A percentile compares a stretch with the other conserved stretches of the same genome.
Conservation (phyloP, 768 basidiomycete genomes). For the Tulasnella sp. region DNA sequence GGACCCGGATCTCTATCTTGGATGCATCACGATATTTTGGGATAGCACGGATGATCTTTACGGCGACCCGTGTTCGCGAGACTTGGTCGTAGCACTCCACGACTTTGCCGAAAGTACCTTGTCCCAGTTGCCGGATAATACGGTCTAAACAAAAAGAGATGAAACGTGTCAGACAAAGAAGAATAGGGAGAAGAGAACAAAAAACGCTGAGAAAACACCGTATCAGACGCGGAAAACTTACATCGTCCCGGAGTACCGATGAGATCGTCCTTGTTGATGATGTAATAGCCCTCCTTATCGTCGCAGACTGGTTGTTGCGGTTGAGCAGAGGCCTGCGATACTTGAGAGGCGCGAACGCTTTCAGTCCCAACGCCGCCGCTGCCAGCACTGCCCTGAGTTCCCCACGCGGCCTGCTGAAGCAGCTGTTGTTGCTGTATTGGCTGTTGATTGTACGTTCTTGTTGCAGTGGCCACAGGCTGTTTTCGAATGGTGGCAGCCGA, state of each 20-base stretch:
- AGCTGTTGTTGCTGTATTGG: slow-evolving; percentile 13
- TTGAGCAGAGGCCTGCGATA: slow-evolving; percentile 23
- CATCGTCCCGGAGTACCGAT: slow-evolving; percentile 58
- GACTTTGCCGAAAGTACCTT: slow-evolving; percentile 98
- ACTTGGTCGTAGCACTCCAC: slow-evolving; percentile 81
- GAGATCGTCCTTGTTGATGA: slow-evolving; percentile 82
- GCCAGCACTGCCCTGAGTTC: not conserved
- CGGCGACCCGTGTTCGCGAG: slow-evolving; percentile 68
- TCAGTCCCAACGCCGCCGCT: slow-evolving; percentile 12
- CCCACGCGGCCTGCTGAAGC: not conserved
- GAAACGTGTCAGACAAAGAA: slow-evolving; percentile 6
- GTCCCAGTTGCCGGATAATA: slow-evolving; percentile 79
- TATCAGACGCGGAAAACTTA: slow-evolving; percentile 30
- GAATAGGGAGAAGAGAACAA: too few relatives aligned
- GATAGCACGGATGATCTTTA: slow-evolving; percentile 97
- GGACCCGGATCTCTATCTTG: slow-evolving; percentile 92
- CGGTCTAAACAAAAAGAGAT: slow-evolving; percentile 46
- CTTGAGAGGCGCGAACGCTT: slow-evolving; percentile 19
- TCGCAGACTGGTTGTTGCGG: slow-evolving; percentile 61
- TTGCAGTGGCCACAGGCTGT: slow-evolving; percentile 38
- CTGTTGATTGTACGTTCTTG: slow-evolving; percentile 32
- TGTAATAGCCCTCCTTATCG: slow-evolving; percentile 98
- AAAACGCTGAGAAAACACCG: slow-evolving; percentile 10
- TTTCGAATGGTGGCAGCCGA: too few relatives aligned
- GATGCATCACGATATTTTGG: slow-evolving; percentile 98